A percentile compares a stretch with the other conserved stretches of the same genome.
Conservation (phyloP, 768 basidiomycete species). For the Lactarius deliciosus region DNA sequence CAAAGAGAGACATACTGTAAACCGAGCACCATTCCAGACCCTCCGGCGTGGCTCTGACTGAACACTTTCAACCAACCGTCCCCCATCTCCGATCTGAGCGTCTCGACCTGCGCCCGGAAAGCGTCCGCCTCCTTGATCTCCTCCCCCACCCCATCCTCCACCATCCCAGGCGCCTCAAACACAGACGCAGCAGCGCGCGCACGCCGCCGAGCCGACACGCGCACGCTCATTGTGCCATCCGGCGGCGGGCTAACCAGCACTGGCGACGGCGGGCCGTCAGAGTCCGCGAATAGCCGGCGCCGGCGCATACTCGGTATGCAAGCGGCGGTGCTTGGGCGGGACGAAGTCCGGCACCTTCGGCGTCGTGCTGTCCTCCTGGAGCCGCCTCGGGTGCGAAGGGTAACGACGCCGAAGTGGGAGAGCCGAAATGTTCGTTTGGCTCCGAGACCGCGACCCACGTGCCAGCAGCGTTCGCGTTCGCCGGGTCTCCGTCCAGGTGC, state of each 20-base stretch:
- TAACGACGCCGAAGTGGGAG: neutral
- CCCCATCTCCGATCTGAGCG: slow-evolving; percentile 82
- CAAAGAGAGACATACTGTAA: neutral
- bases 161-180: slow-evolving; percentile 50
- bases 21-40: slow-evolving; percentile 6
- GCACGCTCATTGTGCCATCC: slow-evolving; percentile 26
- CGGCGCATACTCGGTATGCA: slow-evolving; percentile 24
- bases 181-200: slow-evolving; percentile 58
- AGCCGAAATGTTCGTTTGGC: neutral
- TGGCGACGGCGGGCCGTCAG: slow-evolving; percentile 14
- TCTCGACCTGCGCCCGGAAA: slow-evolving; percentile 77
- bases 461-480: slow-evolving; percentile 38
- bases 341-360: neutral
- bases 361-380: slow-evolving; percentile 17
- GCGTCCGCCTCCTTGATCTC: slow-evolving; percentile 60
- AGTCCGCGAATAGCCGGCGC: slow-evolving; percentile 12
- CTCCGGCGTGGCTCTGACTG: slow-evolving; percentile 53
- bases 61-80: slow-evolving; percentile 88
- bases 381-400: slow-evolving; percentile 21
- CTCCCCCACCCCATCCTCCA: slow-evolving; percentile 33
- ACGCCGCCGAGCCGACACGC: slow-evolving; percentile 41
- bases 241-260: slow-evolving; percentile 30
- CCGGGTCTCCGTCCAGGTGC: slow-evolving; percentile 58
- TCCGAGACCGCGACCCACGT: slow-evolving; percentile 32
- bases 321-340: slow-evolving; percentile 27